Base-by-base conservation (phyloP, 495 filamentous ascomycete species). In the Choiromyces venosus region DNA sequence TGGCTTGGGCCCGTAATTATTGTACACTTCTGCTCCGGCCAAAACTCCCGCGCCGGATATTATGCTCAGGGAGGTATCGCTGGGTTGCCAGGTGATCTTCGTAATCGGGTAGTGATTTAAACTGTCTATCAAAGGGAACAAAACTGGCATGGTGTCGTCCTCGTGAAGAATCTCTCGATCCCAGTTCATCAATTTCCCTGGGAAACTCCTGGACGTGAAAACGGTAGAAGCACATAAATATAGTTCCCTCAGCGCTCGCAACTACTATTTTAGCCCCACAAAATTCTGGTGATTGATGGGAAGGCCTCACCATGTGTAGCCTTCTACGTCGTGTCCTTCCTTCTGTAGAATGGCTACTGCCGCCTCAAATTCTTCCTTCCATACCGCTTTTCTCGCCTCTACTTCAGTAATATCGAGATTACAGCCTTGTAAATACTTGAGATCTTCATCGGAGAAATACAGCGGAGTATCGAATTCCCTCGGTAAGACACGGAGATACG, bases 1-100 rank as follows among this genome's bases (percentile, higher is more conserved):
- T 68, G 87, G 84, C 67, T 90, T 89, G 5, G 88, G 86, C 0
- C 87, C 89, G 73, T 92, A 92, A 78, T 92, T 92, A 76, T 92
- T 92, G 36, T 83, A 86, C 29, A 91, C 84, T 77, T 91, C 87
- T 16, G 84, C 75, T 4, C 87, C 87, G 14, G 84, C 79, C 8
- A 78, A 37, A n/a, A 87, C 77, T 12, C 82, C 52, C 29, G 88
- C 85, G 36, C 86, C 78, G 12, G 86, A 81, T 36, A 85, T 78
- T 71, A 90, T 84, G 35, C 79, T 83, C 67, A 89, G 84, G 46
- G 83, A 80, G 36, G 83, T 77, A 0, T 78, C 74, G 0, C 84
- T 85, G 52, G 88, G 87, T 19, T 85, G 82, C 90, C 90, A 91
- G 75, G 87, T 86, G 1, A 90, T 88, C 74, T 86, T 86, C 0